Evolutionary conservation across 768 basidiomycete species (phyloP).

Genomic region (Suillus placidus): DNA sequence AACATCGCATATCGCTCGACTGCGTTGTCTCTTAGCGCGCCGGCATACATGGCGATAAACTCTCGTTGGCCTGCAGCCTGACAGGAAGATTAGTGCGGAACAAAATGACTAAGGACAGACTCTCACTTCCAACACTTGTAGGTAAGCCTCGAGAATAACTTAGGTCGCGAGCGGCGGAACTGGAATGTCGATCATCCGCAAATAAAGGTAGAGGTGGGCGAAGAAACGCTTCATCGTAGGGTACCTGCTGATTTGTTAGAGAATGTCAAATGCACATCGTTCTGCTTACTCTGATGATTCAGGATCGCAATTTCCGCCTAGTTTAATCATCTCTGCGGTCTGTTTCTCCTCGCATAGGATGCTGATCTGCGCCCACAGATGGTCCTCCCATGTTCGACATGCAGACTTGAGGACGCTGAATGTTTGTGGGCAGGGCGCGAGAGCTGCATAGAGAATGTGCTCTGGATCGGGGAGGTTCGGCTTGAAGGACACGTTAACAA

Average conservation of each 20-base stretch:
- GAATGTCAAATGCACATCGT: slow-evolving; percentile 12
- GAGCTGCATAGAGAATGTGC: slow-evolving; percentile 85
- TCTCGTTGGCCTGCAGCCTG: slow-evolving; percentile 78
- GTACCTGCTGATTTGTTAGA: slow-evolving; percentile 47
- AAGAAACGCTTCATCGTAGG: slow-evolving; percentile 84
- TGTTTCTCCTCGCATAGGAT: slow-evolving; percentile 82
- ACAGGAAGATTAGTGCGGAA: slow-evolving; percentile 6
- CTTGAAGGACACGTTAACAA: slow-evolving; percentile 32
- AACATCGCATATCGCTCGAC: slow-evolving; percentile 92
- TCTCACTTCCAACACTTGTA: slow-evolving; percentile 81
- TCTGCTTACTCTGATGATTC: slow-evolving; percentile 58
- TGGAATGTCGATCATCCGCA: slow-evolving; percentile 64
- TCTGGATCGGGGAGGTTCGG: slow-evolving; percentile 67
- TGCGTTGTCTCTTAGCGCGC: slow-evolving; percentile 87
- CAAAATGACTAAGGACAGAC: neutral
- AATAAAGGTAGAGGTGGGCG: slow-evolving; percentile 74
- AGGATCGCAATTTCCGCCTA: slow-evolving; percentile 57
- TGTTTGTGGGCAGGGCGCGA: slow-evolving; percentile 74
- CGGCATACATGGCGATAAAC: slow-evolving; percentile 92
- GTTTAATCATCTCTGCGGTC: slow-evolving; percentile 62
- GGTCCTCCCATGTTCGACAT: slow-evolving; percentile 92
- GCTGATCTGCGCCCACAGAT: slow-evolving; percentile 89
- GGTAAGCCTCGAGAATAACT: slow-evolving; percentile 83
- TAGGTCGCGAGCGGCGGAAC: slow-evolving; percentile 78
- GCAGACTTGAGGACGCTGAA: slow-evolving; percentile 66